Evolutionary conservation across 257 asterid species (phyloP).

Genomic region (Solanum phureja): DNA sequence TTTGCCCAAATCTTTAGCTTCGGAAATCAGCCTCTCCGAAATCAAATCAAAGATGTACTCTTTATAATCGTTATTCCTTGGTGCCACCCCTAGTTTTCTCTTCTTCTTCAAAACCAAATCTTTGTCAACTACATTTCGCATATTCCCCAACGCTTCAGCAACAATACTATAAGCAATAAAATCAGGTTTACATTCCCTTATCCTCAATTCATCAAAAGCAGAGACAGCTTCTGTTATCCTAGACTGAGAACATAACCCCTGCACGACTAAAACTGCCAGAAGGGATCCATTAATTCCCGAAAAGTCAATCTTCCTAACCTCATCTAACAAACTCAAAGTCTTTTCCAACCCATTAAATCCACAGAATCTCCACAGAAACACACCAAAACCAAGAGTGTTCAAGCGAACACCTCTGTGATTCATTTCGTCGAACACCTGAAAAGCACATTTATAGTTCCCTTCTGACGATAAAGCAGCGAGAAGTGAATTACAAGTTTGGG

Average conservation of each 20-base stretch:
- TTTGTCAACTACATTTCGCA: conserved; percentile 44
- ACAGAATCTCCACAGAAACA: conserved; percentile 58
- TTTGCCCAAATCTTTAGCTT: conserved; percentile 67
- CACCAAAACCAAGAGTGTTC: conserved; percentile 72
- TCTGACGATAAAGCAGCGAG: conserved; percentile 61
- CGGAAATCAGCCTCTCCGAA: conserved; percentile 41
- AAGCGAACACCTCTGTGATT: conserved; percentile 30
- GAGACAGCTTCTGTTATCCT: conserved; percentile 35
- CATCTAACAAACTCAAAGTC: conserved; percentile 43
- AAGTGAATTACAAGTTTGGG: conserved; percentile 61
- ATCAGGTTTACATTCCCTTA: conserved; percentile 74
- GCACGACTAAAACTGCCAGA: conserved; percentile 53
- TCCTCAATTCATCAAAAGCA: conserved; percentile 63
- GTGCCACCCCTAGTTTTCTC: conserved; percentile 88
- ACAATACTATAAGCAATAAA: conserved; percentile 82
- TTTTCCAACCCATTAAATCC: conserved; percentile 30
- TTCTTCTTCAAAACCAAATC: conserved; percentile 64
- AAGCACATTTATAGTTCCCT: conserved; percentile 37
- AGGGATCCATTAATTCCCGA: conserved; percentile 53
- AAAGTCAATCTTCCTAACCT: conserved; percentile 32
- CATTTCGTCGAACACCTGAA: conserved; percentile 67
- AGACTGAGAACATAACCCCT: conserved; percentile 42
- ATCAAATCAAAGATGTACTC: conserved; percentile 51
- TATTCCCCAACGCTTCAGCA: conserved; percentile 50
- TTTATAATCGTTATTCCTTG: conserved; percentile 48